Percentiles rank a stretch among this genome's conserved stretches.
Evolutionary conservation across 169 alveolate genomes (phyloP).

Genomic region (Theileria parva): DNA sequence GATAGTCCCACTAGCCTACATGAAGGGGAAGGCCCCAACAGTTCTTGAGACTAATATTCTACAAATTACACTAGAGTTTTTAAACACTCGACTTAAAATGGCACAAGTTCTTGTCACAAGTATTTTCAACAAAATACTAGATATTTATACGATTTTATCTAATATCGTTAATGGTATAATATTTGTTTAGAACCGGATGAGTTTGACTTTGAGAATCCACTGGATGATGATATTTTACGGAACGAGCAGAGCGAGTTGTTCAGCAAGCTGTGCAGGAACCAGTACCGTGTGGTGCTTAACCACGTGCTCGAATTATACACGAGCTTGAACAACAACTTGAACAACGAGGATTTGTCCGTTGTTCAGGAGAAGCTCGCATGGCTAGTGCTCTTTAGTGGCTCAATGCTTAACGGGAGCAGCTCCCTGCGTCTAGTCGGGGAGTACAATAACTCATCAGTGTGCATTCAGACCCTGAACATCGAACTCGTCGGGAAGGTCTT

Average conservation of each 20-base stretch:
- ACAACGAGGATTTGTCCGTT: constrained; percentile 40
- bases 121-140: background rate
- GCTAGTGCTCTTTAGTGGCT: constrained; percentile 75
- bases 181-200: constrained; percentile 30
- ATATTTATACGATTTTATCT: background rate
- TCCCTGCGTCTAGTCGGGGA: constrained; percentile 63
- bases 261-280: constrained; percentile 78
- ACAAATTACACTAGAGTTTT: constrained; percentile 76
- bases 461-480: constrained; percentile 71
- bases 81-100: constrained; percentile 75
- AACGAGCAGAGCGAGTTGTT: constrained; percentile 82
- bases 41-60: constrained; percentile 78
- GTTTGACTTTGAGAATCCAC: constrained; percentile 61
- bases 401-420: constrained; percentile 76
- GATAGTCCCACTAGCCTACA: constrained; percentile 84
- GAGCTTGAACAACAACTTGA: constrained; percentile 22
- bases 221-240: constrained; percentile 74
- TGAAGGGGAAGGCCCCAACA: constrained; percentile 81
- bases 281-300: constrained; percentile 56
- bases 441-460: constrained; percentile 46
- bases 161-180: background rate
- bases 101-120: constrained; percentile 77
- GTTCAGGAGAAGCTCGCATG: constrained; percentile 75
- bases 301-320: constrained; percentile 39
- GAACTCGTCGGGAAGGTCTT: constrained; percentile 81